Conservation (phyloP, 176 grass and related monocot genomes). For the Eragrostis nindensis region DNA sequence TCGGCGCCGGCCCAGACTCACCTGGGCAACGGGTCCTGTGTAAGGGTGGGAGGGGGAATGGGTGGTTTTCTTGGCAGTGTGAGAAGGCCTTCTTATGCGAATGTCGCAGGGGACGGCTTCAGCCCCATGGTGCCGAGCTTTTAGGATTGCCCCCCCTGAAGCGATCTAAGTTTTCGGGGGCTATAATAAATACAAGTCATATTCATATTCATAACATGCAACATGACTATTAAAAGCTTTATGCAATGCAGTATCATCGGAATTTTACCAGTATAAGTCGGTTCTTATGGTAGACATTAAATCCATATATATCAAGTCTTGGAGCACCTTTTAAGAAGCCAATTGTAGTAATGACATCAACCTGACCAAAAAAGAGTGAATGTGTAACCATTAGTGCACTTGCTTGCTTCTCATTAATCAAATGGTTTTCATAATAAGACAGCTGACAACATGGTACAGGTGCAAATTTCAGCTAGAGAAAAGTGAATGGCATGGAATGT, state of each 20-base stretch:
- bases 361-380: slow-evolving; percentile 44
- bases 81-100: no score
- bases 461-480: neutral
- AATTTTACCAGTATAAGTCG: slow-evolving; percentile 72
- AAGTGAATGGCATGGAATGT: neutral
- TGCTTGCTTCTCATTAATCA: slow-evolving; percentile 1
- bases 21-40: no score
- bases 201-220: no score
- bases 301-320: slow-evolving; percentile 63
- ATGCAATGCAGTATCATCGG: neutral
- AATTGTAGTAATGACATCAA: slow-evolving; percentile 61
- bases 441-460: neutral
- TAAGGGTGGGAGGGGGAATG: no score
- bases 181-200: no score
- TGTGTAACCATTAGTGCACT: slow-evolving; percentile 20
- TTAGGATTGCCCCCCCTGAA: no score
- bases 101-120: no score
- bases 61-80: no score
- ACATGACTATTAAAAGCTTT: slow-evolving; percentile 28
- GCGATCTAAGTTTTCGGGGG: no score
- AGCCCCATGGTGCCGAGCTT: no score
- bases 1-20: no score
- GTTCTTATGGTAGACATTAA: slow-evolving; percentile 77
- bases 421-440: slow-evolving; percentile 23
- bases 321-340: slow-evolving; percentile 78